Base-by-base conservation (phyloP, 768 basidiomycete genomes). In the Agaricus blazei region DNA sequence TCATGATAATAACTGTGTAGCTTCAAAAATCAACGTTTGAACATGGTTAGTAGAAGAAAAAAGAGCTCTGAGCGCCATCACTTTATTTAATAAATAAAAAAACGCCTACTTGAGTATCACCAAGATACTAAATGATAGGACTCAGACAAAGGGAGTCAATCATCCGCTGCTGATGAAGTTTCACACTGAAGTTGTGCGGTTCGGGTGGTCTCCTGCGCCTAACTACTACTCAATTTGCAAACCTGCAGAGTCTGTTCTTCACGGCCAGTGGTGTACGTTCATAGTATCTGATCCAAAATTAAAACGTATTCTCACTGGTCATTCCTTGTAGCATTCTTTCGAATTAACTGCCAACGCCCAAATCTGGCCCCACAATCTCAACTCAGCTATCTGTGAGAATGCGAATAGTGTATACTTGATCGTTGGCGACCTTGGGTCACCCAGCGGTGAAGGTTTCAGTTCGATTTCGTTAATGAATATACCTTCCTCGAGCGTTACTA, bases 281-380 rank as follows among this genome's bases (percentile, higher is more conserved):
- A n/a, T 41, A 38, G 5, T 14, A 41, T 26, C 9, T 28, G 38
- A 40, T 36, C 48, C 37, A 15, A 43, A n/a, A 8, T 34, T 46
- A 14, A 27, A 11, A 8, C 11, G n/a, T 54, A 37, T 36, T 11
- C 14, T 46, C 48, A 43, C 9, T 34, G 44, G n/a, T 23, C 37
- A 43, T 8, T 34, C 11, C 34, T 34, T 8, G 7, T 57, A 82
- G 78, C 68, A 68, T 14, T 76, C 75, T 8, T 84, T 75, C 60
- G 79, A 81, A 65, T 60, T 88, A 53, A 82, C 80, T 2, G 64
- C 81, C 14, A 83, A 86, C 61, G 85, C 82, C 3, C 86, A 89
- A 73, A 81, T 84, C 58, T 88, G 85, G 83, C 85, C 85, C 0
- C 79, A 82, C 46, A 62, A 72, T 3, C 70, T 82, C 58, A 87